phyloP scores from a whole-genome alignment of 768 basidiomycete species.

The Cubamyces lactineus region DNA sequence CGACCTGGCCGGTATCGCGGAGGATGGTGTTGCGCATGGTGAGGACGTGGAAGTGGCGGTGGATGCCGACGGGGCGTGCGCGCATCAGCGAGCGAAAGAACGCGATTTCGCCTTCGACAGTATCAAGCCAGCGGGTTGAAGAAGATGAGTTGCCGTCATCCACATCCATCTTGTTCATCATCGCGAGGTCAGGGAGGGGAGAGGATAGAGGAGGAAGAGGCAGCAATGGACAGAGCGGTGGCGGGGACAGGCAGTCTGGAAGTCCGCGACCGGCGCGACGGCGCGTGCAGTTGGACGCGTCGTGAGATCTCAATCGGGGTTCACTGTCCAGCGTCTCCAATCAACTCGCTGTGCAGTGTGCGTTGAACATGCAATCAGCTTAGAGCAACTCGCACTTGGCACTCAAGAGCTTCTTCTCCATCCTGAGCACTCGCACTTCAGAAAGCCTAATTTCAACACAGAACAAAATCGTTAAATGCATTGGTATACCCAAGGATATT shows the following conservation, averaged over 20 bases:
- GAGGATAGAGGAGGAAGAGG: neutral
- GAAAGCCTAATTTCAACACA: too few relatives aligned
- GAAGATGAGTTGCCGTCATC: constrained; percentile 6
- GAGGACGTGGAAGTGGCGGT: constrained; percentile 81
- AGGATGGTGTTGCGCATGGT: constrained; percentile 72
- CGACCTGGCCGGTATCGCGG: constrained; percentile 65
- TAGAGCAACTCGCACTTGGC: too few relatives aligned
- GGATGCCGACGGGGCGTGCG: constrained; percentile 80
- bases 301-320: too few relatives aligned
- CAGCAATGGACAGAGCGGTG: neutral
- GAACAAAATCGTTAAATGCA: too few relatives aligned
- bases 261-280: neutral
- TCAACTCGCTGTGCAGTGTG: too few relatives aligned
- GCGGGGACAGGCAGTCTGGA: constrained; percentile 1
- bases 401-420: too few relatives aligned
- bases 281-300: neutral
- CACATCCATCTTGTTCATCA: constrained; percentile 22
- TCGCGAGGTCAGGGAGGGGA: neutral
- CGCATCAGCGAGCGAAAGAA: constrained; percentile 85
- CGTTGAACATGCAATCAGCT: too few relatives aligned
- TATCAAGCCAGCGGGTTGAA: constrained; percentile 55
- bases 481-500: too few relatives aligned
- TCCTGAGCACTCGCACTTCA: too few relatives aligned
- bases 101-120: constrained; percentile 80
- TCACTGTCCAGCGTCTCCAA: too few relatives aligned